These are phyloP conservation scores for Fusarium sambucinum DNA, from an alignment of 2,329 filamentous ascomycete genomes.

Conservation along the genomic window DNA sequence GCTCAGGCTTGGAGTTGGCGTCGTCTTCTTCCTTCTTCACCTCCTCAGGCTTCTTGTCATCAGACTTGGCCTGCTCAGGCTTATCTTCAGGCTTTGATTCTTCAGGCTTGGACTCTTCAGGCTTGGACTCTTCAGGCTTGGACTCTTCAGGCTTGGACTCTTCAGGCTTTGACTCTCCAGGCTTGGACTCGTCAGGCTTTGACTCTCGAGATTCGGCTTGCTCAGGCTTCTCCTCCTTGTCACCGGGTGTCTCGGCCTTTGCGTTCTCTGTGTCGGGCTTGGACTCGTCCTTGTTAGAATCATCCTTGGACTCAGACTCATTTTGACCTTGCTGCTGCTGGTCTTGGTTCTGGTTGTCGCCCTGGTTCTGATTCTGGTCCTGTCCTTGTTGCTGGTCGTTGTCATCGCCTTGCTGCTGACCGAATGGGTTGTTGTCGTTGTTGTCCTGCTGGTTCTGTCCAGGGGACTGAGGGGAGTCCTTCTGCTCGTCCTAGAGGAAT, in stretches of 20 bases:
- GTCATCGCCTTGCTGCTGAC: conserved; percentile 10
- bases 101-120: conserved; percentile 9
- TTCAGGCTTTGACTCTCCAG: conserved; percentile 4
- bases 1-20: conserved; percentile 14
- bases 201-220: conserved; percentile 13
- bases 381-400: conserved; percentile 14
- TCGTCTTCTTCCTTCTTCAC: conserved; percentile 23
- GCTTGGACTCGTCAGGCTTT: conserved; percentile 2
- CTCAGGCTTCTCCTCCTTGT: conserved; percentile 27
- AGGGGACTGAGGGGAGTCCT: conserved; percentile 30
- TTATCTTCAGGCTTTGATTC: conserved; percentile 2
- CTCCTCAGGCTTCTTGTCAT: conserved; percentile 27
- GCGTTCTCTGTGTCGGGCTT: conserved; percentile 22
- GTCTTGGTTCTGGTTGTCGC: conserved; percentile 14
- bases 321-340: conserved; percentile 29
- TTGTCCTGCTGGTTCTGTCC: conserved; percentile 20
- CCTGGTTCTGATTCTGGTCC: conserved; percentile 14
- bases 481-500: conserved; percentile 30
- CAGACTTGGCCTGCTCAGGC: conserved; percentile 14
- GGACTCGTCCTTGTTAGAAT: conserved; percentile 16
- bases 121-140: conserved; percentile 10
- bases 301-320: conserved; percentile 18
- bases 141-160: conserved; percentile 10
- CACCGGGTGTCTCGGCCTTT: conserved; percentile 21
- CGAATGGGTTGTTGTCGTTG: conserved; percentile 19